These are phyloP conservation scores for Paspalum notatum DNA, from an alignment of 176 grass and related monocot species.

Conservation along the genomic window DNA sequence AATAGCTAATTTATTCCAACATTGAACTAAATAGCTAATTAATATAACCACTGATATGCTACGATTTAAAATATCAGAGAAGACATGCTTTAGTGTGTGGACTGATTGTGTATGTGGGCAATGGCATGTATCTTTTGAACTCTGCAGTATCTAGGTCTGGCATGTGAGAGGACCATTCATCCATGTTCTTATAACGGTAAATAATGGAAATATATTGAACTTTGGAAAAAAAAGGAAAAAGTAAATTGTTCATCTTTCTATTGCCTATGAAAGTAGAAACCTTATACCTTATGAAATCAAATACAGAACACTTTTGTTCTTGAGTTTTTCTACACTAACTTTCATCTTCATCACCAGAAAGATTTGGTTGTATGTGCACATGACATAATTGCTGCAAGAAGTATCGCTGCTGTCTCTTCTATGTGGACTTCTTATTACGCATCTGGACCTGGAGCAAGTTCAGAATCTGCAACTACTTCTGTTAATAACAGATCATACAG, in stretches of 20 bases:
- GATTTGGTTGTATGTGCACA: slow-evolving; percentile 82
- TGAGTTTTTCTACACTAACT: slow-evolving; percentile 10
- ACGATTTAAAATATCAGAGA: neutral
- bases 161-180: neutral
- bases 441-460: slow-evolving; percentile 71
- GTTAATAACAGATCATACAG: slow-evolving; percentile 96
- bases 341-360: slow-evolving; percentile 60
- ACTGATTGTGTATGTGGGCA: neutral
- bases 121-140: neutral
- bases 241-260: neutral
- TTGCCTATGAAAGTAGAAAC: neutral
- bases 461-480: slow-evolving; percentile 97
- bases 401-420: slow-evolving; percentile 58
- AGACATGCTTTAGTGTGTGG: neutral
- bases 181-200: neutral
- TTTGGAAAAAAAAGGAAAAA: neutral
- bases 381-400: slow-evolving; percentile 72
- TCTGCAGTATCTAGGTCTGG: neutral
- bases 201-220: neutral
- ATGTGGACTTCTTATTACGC: slow-evolving; percentile 40
- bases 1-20: neutral
- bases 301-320: neutral
- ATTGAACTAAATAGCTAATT: neutral
- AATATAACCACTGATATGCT: neutral
- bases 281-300: slow-evolving; percentile 2